Base-by-base conservation (phyloP, 1,139 yeast species). In the Scheffersomyces insectosa region DNA sequence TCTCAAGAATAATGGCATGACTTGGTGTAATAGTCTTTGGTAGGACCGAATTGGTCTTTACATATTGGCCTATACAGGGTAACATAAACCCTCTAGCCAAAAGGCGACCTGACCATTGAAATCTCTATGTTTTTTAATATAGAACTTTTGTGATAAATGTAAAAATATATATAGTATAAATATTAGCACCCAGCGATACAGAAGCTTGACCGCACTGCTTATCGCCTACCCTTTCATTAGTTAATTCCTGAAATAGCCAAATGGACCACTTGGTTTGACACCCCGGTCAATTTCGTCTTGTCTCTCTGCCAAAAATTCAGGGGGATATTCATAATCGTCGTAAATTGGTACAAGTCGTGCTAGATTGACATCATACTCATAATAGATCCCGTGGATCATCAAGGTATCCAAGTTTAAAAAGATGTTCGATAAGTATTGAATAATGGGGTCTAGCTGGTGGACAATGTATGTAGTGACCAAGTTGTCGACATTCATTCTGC, bases 381-480 rank as follows among this genome's bases (percentile, higher is more conserved):
- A 70, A 45, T 66, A 66, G 28, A 70, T 62, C 4, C 76, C 75
- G 51, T 70, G 74, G 38, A 70, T 56, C 70, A 68, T 65, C 29
- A 70, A 50, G 38, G 44, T 59, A 27, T 66, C 67, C 43, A 70
- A 52, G 12, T 58, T 51, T 9, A 38, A 43, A 41, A 69, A 66
- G 13, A 66, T 55, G 37, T 42, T 44, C 3, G 57, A 48, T 33
- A 70, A 49, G 46, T 63, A 70, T 15, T 50, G 40, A 4, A 64
- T 60, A 2, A 70, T 59, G 3, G 75, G 75, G 31, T 47, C 48
- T 28, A 67, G 48, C 47, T 70, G 75, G 49, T 70, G 76, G 5
- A 69, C 50, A 2, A 70, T 53, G 46, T 70, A 70, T 0, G 65
- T 66, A 5, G 74, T 66, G 1, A 62, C 70, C 51, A 70, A 58